phyloP scores from a whole-genome alignment of 1,284 basidiomycete species.

The Pholiota adiposa region DNA sequence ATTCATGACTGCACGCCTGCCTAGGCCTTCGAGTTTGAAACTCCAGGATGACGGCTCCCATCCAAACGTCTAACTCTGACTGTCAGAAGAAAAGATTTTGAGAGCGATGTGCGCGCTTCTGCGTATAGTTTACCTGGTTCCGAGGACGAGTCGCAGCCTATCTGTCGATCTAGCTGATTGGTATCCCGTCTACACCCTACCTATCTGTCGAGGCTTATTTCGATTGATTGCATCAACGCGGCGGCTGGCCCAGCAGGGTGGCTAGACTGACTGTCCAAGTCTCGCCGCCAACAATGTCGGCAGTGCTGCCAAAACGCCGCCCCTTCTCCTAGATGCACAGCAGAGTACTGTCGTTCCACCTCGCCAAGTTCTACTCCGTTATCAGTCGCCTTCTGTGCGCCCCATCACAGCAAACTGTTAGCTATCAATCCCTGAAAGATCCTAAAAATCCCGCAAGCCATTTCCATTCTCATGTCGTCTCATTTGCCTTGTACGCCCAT shows the following conservation, averaged over 20 bases:
- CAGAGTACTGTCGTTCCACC: too few species aligned
- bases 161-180: background rate
- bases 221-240: background rate
- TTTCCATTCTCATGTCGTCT: background rate
- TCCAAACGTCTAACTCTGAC: background rate
- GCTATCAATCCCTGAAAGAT: background rate
- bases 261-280: background rate
- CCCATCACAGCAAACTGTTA: background rate
- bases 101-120: constrained; percentile 5
- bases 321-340: too few species aligned
- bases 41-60: background rate
- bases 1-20: too few species aligned
- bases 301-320: too few species aligned
- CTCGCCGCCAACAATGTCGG: too few species aligned
- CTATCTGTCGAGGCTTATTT: background rate
- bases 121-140: constrained; percentile 4
- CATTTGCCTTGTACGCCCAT: background rate
- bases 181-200: background rate
- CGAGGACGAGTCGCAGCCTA: constrained; percentile 16
- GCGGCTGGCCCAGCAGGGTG: background rate
- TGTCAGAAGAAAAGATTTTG: background rate
- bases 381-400: background rate
- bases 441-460: background rate
- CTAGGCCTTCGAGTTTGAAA: background rate
- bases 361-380: too few species aligned